Base-by-base conservation (phyloP, 139 green algal genomes). In the Coelastrella sp. region DNA sequence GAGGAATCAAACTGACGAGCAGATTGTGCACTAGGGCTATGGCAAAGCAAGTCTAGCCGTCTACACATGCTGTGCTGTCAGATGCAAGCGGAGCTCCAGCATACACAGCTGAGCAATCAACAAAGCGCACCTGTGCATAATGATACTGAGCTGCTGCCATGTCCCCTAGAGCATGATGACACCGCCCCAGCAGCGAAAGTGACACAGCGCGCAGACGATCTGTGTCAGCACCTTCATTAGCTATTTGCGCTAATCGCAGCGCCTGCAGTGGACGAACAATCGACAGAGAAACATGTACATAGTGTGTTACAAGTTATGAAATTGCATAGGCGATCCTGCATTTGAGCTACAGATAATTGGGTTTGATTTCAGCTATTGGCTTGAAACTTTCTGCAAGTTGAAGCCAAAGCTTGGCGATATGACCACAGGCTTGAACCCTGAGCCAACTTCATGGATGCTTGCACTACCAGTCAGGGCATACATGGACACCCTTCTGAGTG, bases 181-280 rank as follows among this genome's bases (percentile, higher is more conserved):
- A 92, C 11, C 96, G 91, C 10, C 94, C 96, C 74, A 96, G 84
- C 77, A 97, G 83, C 14, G 79, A 87, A 7, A 91, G 64, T 3
- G 90, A 93, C 61, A 95, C 93, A 3, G 94, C 95, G 11, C 93
- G 92, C n/a, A 94, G 32, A 14, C 76, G 10, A 6, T 93, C 83
- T 7, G 60, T 80, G 22, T 97, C 93, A 0, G 87, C 86, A 20
- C 75, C 89, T 73, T 96, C 90, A 71, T 96, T 56, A n/a, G 96
- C 95, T 0, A 89, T 88, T 17, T 93, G 76, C 2, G 95, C 94
- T 86, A 97, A 90, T 57, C 83, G 68, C 73, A 89, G 83, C 5
- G 90, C 95, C 92, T 95, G 90, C 77, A 83, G 10, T 10, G n/a
- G n/a, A n/a, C n/a, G n/a, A n/a, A n/a, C n/a, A n/a, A n/a, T n/a